phyloP scores from a whole-genome alignment of 2,329 filamentous ascomycete species.

The Sclerotinia nivalis region DNA sequence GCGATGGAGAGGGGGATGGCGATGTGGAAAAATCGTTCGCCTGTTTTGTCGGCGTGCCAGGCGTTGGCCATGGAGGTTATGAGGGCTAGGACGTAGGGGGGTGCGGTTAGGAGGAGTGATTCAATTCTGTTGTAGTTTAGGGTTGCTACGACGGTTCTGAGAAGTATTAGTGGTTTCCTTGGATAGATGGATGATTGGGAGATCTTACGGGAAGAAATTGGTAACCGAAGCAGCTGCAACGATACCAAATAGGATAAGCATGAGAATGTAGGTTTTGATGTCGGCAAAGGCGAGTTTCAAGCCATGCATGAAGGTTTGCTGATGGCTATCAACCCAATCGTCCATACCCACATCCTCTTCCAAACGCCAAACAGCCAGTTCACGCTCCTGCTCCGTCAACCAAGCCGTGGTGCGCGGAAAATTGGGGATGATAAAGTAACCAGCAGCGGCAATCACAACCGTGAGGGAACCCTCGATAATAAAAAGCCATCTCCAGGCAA shows the following conservation, averaged over 20 bases:
- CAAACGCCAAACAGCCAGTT: conserved; percentile 60
- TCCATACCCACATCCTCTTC: conserved; percentile 57
- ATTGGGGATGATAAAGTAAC: conserved; percentile 63
- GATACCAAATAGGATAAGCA: conserved; percentile 53
- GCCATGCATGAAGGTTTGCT: conserved; percentile 45
- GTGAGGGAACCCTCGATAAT: conserved; percentile 70
- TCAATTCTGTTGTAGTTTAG: conserved; percentile 62
- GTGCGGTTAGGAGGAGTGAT: conserved; percentile 63
- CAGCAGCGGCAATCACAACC: conserved; percentile 56
- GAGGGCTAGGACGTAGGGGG: conserved; percentile 63
- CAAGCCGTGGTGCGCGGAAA: conserved; percentile 62
- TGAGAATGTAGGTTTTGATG: conserved; percentile 47
- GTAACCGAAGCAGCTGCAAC: conserved; percentile 60
- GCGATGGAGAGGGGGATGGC: conserved; percentile 61
- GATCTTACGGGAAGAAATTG: conserved; percentile 61
- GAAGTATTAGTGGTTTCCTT: conserved; percentile 40
- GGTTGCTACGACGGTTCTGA: conserved; percentile 63
- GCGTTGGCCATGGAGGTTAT: conserved; percentile 65
- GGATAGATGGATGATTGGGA: conserved; percentile 41
- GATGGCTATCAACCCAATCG: conserved; percentile 24
- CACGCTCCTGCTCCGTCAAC: conserved; percentile 57
- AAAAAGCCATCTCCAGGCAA: conserved; percentile 68
- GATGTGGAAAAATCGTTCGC: conserved; percentile 71
- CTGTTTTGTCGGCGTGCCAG: conserved; percentile 69
- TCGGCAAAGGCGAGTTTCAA: conserved; percentile 55